Evolutionary conservation across 2,329 filamentous ascomycete species (phyloP).

Genomic region (Microcera coccophila): DNA sequence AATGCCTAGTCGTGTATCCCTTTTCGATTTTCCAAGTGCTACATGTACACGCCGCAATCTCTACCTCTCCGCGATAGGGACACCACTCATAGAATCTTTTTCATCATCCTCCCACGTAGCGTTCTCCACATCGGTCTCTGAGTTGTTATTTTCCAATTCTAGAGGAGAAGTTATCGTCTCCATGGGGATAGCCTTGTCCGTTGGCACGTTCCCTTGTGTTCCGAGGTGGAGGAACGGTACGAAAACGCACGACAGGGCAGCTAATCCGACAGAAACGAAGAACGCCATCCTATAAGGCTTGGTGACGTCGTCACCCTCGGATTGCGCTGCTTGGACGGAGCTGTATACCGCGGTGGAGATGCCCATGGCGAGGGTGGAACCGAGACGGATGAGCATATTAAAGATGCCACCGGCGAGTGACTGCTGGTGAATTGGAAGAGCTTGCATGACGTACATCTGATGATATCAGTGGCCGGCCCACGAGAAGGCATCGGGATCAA

Average conservation of each 20-base stretch:
- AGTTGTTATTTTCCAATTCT: not conserved
- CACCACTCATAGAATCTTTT: conserved; percentile 4
- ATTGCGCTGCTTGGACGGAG: conserved; percentile 33
- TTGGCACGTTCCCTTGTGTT: conserved; percentile 15
- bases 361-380: conserved; percentile 56
- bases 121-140: not conserved
- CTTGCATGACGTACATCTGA: conserved; percentile 66
- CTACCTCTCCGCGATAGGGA: conserved; percentile 4
- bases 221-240: conserved; percentile 18
- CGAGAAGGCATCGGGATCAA: conserved; percentile 10
- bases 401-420: conserved; percentile 65
- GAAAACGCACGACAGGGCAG: conserved; percentile 13
- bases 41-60: not conserved
- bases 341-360: conserved; percentile 60
- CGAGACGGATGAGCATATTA: conserved; percentile 61
- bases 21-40: not conserved
- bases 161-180: conserved; percentile 4
- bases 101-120: conserved; percentile 1
- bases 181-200: conserved; percentile 8
- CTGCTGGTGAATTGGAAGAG: conserved; percentile 59
- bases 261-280: conserved; percentile 20
- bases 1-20: not conserved
- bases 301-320: conserved; percentile 10
- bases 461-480: not conserved
- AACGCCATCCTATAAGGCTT: conserved; percentile 16